Evolutionary conservation across 352 stramenopile species (phyloP).

Genomic region (Pythium aphanidermatum): DNA sequence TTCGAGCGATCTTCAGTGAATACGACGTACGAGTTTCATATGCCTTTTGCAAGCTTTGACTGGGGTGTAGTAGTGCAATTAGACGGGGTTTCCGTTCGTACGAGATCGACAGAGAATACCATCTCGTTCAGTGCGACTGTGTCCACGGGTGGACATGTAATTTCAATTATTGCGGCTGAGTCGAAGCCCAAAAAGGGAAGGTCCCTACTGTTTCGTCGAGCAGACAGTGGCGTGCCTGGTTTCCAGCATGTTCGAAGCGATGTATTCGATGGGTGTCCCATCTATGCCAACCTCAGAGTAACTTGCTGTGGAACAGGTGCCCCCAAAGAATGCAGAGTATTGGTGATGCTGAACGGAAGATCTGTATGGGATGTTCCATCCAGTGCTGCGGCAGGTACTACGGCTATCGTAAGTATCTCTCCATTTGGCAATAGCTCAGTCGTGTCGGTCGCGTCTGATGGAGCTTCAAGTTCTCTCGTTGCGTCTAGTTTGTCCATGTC

Average conservation of each 20-base stretch:
- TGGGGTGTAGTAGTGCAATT: slow-evolving; percentile 30
- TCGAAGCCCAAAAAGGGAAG: slow-evolving; percentile 29
- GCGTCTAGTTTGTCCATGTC: neutral
- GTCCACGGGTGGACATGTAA: slow-evolving; percentile 24
- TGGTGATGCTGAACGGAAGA: too few relatives aligned
- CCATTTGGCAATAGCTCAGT: too few relatives aligned
- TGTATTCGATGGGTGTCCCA: slow-evolving; percentile 31
- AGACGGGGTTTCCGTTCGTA: slow-evolving; percentile 24
- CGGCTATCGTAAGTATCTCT: too few relatives aligned
- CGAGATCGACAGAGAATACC: slow-evolving; percentile 19
- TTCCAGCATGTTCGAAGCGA: slow-evolving; percentile 43
- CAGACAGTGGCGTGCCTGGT: neutral
- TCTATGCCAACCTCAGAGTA: slow-evolving; percentile 31
- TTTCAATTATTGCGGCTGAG: slow-evolving; percentile 42
- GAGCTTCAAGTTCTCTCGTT: too few relatives aligned
- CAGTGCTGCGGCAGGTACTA: too few relatives aligned
- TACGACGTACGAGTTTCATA: slow-evolving; percentile 38
- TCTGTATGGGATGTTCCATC: too few relatives aligned
- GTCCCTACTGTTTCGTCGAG: slow-evolving; percentile 39
- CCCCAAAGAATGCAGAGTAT: too few relatives aligned
- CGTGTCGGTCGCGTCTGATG: too few relatives aligned
- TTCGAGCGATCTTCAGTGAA: slow-evolving; percentile 30
- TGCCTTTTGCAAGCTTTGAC: slow-evolving; percentile 44
- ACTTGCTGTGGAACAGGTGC: slow-evolving; percentile 19
- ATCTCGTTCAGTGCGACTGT: slow-evolving; percentile 38